Base-by-base conservation (phyloP, 352 stramenopile genomes). In the Peronospora farinosa region DNA sequence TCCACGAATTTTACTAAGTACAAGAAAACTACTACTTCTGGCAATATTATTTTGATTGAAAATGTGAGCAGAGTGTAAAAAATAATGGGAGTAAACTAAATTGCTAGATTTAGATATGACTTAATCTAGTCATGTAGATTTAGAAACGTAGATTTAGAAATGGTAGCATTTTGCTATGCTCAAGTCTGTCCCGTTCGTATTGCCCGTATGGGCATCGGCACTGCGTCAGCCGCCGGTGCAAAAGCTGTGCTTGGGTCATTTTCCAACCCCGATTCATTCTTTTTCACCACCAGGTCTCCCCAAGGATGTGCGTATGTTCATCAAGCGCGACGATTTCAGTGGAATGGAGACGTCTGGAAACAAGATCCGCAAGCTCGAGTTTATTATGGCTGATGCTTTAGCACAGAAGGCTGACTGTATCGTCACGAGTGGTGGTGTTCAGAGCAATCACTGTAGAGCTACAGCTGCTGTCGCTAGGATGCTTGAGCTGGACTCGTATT, bases 341-440 rank as follows among this genome's bases (percentile, higher is more conserved):
- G 92, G 90, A 1, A 65, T 92, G 21, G 90, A 97, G 65, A 88
- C 91, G 23, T 96, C 90, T 13, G 92, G 92, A 19, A 98, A 98
- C 67, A 98, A 98, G 67, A 86, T 96, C 64, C 88, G 92, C 47
- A 98, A 98, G 62, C 72, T 98, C 28, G 92, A 98, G 75, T 98
- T 97, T 64, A 65, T 97, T 7, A 61, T 97, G 50, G 82, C 88
- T 11, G 86, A 98, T 40, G 92, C 89, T 23, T 40, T 96, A n/a
- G 72, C 66, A n/a, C 69, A 88, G 51, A 64, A 74, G 7, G 87
- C 75, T 21, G 75, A 96, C 70, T 92, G 86, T 40, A 64, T 98
- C 36, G 79, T 98, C 16, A 98, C 92, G 4, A 96, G 92, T 63
- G 92, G 92, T 13, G 92, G 88, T 7, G 65, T 96, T 37, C 92